Evolutionary conservation across 2,329 filamentous ascomycete species (phyloP).

Genomic region (Nemania bipapillata): DNA sequence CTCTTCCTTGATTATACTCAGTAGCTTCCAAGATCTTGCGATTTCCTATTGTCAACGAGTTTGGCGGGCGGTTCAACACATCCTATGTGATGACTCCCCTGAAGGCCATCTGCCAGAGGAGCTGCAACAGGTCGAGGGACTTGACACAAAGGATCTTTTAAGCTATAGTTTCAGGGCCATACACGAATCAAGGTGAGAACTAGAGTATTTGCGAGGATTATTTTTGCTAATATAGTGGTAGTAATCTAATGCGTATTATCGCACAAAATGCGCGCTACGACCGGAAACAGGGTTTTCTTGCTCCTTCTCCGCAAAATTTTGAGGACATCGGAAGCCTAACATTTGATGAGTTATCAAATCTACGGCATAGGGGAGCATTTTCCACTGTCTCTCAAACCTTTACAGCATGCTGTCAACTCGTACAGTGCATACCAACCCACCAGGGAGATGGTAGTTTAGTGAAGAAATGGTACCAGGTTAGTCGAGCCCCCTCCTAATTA

Average conservation of each 20-base stretch:
- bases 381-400: slow-evolving; percentile 93
- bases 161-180: slow-evolving; percentile 95
- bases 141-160: slow-evolving; percentile 86
- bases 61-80: slow-evolving; percentile 78
- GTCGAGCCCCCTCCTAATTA: slow-evolving; percentile 32
- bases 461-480: slow-evolving; percentile 75
- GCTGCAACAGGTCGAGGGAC: slow-evolving; percentile 74
- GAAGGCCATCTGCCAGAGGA: slow-evolving; percentile 87
- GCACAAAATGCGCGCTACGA: slow-evolving; percentile 64
- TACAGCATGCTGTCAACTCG: slow-evolving; percentile 76
- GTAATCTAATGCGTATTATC: slow-evolving; percentile 75
- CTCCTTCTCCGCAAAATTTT: slow-evolving; percentile 67
- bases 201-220: not conserved
- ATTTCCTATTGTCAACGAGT: slow-evolving; percentile 72
- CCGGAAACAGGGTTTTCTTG: slow-evolving; percentile 57
- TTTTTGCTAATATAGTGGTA: slow-evolving; percentile 53
- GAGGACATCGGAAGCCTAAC: slow-evolving; percentile 75
- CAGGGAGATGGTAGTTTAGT: slow-evolving; percentile 61
- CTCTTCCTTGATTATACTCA: slow-evolving; percentile 53
- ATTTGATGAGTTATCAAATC: slow-evolving; percentile 81
- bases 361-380: slow-evolving; percentile 92
- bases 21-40: slow-evolving; percentile 64
- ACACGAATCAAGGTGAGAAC: slow-evolving; percentile 84
- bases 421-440: slow-evolving; percentile 59
- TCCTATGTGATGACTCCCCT: slow-evolving; percentile 92